These are phyloP conservation scores for Erodium moschatum DNA, from an alignment of 441 rosid species.

Conservation along the genomic window DNA sequence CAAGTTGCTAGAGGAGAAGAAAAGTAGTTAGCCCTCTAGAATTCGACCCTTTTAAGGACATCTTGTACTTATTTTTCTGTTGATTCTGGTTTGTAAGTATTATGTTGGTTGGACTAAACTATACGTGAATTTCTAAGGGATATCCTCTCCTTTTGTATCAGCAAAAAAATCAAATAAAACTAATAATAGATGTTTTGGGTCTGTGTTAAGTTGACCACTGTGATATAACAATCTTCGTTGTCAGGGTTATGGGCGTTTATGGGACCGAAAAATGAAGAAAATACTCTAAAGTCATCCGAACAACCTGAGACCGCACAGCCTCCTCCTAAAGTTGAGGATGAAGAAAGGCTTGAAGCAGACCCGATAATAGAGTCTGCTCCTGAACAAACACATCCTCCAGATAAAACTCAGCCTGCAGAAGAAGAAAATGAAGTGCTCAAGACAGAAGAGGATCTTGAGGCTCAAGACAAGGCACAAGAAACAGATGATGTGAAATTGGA, in stretches of 20 bases:
- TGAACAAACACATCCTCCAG: conserved; percentile 17
- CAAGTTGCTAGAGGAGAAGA: too few species aligned
- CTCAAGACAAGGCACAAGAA: conserved; percentile 27
- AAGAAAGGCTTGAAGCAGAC: conserved; percentile 33
- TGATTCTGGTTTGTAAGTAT: not conserved
- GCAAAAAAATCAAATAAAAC: not conserved
- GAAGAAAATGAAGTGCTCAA: conserved; percentile 32
- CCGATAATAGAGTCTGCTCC: conserved; percentile 17
- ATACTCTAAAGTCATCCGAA: conserved; percentile 26
- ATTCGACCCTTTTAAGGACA: not conserved
- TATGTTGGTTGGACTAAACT: not conserved
- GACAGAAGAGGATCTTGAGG: conserved; percentile 27
- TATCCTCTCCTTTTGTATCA: not conserved
- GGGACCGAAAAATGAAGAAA: conserved; percentile 58
- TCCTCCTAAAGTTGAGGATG: conserved; percentile 29
- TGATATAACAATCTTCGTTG: conserved; percentile 40
- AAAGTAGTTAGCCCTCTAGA: not conserved
- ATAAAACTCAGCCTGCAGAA: conserved; percentile 21
- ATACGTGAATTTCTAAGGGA: conserved; percentile 4
- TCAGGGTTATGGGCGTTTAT: conserved; percentile 47
- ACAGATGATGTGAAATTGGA: conserved; percentile 31
- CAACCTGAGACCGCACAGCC: conserved; percentile 30
- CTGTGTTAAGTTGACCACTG: conserved; percentile 67
- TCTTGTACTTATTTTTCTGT: not conserved
- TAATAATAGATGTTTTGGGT: conserved; percentile 4